phyloP scores from a whole-genome alignment of 352 stramenopile genomes.

The Thraustochytrium striatum region DNA sequence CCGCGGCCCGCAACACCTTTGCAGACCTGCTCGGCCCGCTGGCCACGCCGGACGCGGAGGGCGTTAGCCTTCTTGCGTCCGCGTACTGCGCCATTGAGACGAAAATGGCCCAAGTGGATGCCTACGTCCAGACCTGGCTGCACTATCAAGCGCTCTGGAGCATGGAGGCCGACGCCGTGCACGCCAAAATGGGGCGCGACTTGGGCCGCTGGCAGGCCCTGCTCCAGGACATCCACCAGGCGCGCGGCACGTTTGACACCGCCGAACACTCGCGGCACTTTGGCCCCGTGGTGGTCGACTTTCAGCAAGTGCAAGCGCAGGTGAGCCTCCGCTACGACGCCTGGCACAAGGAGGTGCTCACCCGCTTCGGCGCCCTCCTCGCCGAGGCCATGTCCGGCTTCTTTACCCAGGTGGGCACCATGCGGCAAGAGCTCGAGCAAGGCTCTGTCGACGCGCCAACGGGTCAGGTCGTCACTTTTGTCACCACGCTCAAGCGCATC shows the following conservation, averaged over 20 bases:
- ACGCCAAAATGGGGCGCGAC: constrained; percentile 84
- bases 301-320: constrained; percentile 82
- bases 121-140: constrained; percentile 92
- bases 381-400: constrained; percentile 82
- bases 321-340: constrained; percentile 82
- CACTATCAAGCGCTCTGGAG: constrained; percentile 98
- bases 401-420: constrained; percentile 58
- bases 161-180: constrained; percentile 88
- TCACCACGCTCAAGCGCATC: constrained; percentile 73
- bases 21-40: neutral
- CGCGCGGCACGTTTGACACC: constrained; percentile 88
- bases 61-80: constrained; percentile 63
- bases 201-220: constrained; percentile 93
- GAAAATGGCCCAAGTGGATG: constrained; percentile 73
- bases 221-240: constrained; percentile 89
- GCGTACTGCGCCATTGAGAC: constrained; percentile 70
- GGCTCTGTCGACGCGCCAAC: constrained; percentile 90
- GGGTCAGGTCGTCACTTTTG: constrained; percentile 85
- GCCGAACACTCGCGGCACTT: constrained; percentile 79
- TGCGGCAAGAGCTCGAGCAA: constrained; percentile 75
- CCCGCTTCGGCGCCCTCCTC: constrained; percentile 89
- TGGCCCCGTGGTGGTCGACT: constrained; percentile 79
- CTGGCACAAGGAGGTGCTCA: constrained; percentile 97
- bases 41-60: neutral
- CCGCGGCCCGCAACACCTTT: too few relatives aligned